Evolutionary conservation across 768 basidiomycete species (phyloP), one percentile per base, ranked within the genome.

Genomic region (Boletus fagicola): DNA sequence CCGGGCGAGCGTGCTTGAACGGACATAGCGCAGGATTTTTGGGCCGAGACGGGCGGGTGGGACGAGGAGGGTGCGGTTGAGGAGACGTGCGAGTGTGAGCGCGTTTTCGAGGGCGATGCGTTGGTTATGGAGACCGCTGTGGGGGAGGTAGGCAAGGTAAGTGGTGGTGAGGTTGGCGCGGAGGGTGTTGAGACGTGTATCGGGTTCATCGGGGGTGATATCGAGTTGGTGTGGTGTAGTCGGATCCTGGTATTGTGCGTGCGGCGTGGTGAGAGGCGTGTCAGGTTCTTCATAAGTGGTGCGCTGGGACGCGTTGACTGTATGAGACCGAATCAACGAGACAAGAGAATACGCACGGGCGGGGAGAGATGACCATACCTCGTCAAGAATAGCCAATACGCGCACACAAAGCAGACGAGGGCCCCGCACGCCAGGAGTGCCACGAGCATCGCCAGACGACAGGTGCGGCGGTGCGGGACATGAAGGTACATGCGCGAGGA

Each of bases 101-200:
- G 89, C 92, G 64, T 94, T 94, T 73, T 93, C 89, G 58, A 94
- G 80, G 18, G 88, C 86, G 61, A 94, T 91, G 38, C 90, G 85
- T 73, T 93, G 90, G 69, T 91, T 93, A 72, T 93, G 89, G 62
- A 90, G 87, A 3, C 90, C 88, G 60, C 87, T 89, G 68, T 93
- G 91, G 15, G 91, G 90, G 22, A 93, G 77, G 69, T 90, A 93
- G 20, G 88, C 78, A 2, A 94, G 71, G 69, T 80, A 92, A 53
- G 68, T 74, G 58, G 77, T 77, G 13, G 69, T 54, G 2, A 62
- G 59, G 53, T 73, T 68, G 2, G 47, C 49, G 28, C 53, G 58
- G 44, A 63, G 56, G 0, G 35, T 10, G 9, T 31, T 6, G 15
- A 64, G 60, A 10, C 59, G 59, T 6, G 51, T 18, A 26, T 55